phyloP scores from a whole-genome alignment of 768 basidiomycete genomes.

The Trametes cinnabarina region DNA sequence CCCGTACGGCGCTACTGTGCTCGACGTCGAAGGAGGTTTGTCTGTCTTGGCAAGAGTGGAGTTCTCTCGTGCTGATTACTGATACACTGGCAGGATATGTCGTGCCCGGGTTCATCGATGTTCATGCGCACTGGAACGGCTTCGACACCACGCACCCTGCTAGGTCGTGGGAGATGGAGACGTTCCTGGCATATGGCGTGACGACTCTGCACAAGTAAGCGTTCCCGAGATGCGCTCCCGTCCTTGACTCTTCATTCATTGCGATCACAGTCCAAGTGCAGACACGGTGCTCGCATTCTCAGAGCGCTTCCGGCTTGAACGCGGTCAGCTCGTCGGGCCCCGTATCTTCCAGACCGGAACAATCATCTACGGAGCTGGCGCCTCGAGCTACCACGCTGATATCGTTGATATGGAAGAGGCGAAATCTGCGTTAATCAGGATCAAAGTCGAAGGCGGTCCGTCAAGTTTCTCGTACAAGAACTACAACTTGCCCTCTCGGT shows the following conservation, averaged over 20 bases:
- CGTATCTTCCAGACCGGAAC: conserved; percentile 71
- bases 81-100: conserved; percentile 48
- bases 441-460: conserved; percentile 71
- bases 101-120: conserved; percentile 72
- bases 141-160: conserved; percentile 53
- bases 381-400: conserved; percentile 52
- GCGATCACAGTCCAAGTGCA: conserved; percentile 53
- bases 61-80: not conserved
- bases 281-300: conserved; percentile 59
- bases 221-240: too few relatives aligned
- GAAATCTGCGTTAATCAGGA: conserved; percentile 58
- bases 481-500: conserved; percentile 69
- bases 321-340: conserved; percentile 66
- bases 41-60: not conserved
- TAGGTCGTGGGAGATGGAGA: conserved; percentile 70
- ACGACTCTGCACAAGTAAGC: conserved; percentile 75
- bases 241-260: not conserved
- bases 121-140: conserved; percentile 73
- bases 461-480: conserved; percentile 77
- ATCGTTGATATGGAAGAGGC: conserved; percentile 63
- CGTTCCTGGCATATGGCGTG: conserved; percentile 74
- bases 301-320: conserved; percentile 67
- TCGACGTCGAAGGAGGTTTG: conserved; percentile 63
- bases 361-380: conserved; percentile 56
- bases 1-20: conserved; percentile 32